Conservation (phyloP, 306 rosid genomes). For the Boehmeria nivea region DNA sequence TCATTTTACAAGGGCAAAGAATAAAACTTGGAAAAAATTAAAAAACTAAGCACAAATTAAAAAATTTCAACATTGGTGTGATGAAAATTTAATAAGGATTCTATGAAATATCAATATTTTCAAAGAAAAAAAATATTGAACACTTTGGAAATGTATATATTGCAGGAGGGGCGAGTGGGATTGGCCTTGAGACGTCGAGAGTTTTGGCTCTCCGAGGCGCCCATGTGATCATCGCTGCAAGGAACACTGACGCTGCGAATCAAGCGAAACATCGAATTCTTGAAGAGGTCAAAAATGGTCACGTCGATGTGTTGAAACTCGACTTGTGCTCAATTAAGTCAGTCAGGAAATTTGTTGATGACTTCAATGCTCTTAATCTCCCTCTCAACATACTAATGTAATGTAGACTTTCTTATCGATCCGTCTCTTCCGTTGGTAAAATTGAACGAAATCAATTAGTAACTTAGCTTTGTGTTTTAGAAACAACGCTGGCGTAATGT, state of each 20-base stretch:
- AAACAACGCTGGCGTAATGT: conserved; percentile 98
- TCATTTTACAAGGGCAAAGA: no score
- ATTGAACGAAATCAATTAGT: not conserved
- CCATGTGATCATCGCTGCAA: conserved; percentile 66
- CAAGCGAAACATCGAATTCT: conserved; percentile 55
- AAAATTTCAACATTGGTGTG: no score
- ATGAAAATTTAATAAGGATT: no score
- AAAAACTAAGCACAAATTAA: no score
- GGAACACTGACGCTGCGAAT: conserved; percentile 67
- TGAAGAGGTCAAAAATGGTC: conserved; percentile 33
- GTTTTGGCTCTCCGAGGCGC: conserved; percentile 62
- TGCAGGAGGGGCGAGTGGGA: conserved; percentile 95
- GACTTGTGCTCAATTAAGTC: conserved; percentile 68
- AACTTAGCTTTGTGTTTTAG: conserved; percentile 43
- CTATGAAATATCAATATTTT: no score
- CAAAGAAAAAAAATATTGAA: no score
- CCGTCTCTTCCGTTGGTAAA: not conserved
- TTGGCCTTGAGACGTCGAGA: conserved; percentile 79
- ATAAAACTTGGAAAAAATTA: no score
- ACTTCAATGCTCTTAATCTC: conserved; percentile 59
- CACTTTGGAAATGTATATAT: no score
- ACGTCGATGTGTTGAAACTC: conserved; percentile 56
- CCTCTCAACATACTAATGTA: conserved; percentile 88
- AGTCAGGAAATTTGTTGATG: conserved; percentile 48
- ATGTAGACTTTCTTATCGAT: conserved; percentile 5